Conservation (phyloP, 2,329 filamentous ascomycete species). For the Cladorrhinum sp. region DNA sequence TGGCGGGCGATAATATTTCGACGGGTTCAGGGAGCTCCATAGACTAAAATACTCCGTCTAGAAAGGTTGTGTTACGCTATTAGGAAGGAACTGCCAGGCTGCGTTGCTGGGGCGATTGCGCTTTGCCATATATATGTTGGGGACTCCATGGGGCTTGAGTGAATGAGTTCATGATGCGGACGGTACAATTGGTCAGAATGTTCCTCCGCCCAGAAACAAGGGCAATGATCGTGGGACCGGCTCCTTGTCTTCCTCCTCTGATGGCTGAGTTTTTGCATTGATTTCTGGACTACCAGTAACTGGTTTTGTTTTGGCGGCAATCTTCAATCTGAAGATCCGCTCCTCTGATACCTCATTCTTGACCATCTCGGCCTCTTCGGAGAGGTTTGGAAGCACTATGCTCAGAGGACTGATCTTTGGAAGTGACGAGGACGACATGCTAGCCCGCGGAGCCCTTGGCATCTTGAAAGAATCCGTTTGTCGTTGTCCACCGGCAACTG, state of each 20-base stretch:
- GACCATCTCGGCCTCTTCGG: background rate
- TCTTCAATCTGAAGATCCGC: background rate
- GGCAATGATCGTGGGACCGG: background rate
- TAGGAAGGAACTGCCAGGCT: too few species aligned
- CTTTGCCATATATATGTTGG: too few species aligned
- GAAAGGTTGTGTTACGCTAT: too few species aligned
- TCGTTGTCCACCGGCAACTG: background rate
- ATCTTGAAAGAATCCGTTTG: background rate
- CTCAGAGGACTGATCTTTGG: background rate
- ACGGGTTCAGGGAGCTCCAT: too few species aligned
- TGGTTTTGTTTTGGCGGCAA: too few species aligned
- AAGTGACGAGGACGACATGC: background rate
- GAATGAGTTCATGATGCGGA: too few species aligned
- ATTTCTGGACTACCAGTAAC: too few species aligned
- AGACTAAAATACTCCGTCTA: too few species aligned
- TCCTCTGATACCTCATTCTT: background rate
- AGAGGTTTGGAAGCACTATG: background rate
- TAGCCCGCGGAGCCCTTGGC: background rate
- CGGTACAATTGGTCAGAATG: background rate
- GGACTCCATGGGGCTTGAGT: too few species aligned
- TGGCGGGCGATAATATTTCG: too few species aligned
- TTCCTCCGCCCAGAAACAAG: background rate
- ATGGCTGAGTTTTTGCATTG: too few species aligned
- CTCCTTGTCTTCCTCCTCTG: background rate
- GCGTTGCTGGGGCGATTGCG: too few species aligned